Conservation (phyloP, 1,284 basidiomycete species). For the Ustilago cynodontis region DNA sequence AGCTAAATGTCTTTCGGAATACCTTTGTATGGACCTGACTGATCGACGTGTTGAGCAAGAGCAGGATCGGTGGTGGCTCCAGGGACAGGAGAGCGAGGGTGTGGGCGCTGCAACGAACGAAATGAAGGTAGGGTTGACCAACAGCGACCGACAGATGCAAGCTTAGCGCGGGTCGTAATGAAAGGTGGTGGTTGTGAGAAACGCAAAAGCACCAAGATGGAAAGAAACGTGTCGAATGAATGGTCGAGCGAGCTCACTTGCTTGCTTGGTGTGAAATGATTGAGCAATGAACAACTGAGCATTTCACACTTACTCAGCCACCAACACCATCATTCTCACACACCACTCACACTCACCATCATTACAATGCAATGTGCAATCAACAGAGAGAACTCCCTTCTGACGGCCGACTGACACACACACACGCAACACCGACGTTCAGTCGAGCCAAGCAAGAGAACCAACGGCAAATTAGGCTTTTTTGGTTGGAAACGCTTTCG, state of each 20-base stretch:
- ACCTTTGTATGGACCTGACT: not conserved
- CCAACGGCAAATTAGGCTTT: constrained; percentile 13
- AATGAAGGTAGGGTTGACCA: not conserved
- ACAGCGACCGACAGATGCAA: not conserved
- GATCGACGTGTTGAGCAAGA: not conserved
- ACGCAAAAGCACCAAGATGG: not conserved
- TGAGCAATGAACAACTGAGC: constrained; percentile 3
- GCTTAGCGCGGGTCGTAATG: not conserved
- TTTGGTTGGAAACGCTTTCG: constrained; percentile 3
- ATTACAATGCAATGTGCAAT: constrained; percentile 7
- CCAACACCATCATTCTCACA: constrained; percentile 8
- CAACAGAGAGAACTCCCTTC: constrained; percentile 1
- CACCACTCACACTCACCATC: not conserved
- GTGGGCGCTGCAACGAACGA: not conserved
- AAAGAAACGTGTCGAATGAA: not conserved
- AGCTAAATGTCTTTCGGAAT: too few species aligned
- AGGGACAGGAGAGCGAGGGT: not conserved
- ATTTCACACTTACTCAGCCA: constrained; percentile 1
- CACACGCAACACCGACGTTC: constrained; percentile 6
- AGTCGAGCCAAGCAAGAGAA: not conserved
- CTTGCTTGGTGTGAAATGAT: not conserved
- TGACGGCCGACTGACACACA: constrained; percentile 14
- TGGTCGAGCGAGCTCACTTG: not conserved
- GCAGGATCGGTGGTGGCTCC: not conserved
- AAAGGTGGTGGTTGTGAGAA: not conserved